Conservation (phyloP, 2,329 filamentous ascomycete genomes). For the Plectosphaerella cucumerina region DNA sequence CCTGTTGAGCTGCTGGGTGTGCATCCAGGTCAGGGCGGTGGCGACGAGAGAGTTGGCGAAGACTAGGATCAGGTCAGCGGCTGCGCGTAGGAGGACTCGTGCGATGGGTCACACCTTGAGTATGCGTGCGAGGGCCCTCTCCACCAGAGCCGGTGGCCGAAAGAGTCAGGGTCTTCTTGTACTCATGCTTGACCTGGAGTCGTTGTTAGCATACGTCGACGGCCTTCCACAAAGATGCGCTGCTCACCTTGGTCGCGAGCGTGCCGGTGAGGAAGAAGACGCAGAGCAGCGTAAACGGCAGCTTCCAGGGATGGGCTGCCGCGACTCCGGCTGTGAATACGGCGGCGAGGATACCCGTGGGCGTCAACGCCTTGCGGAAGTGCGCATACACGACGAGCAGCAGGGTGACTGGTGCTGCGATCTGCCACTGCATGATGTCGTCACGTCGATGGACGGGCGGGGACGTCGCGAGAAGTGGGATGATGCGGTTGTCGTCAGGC, state of each 20-base stretch:
- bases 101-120: slow-evolving; percentile 55
- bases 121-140: slow-evolving; percentile 76
- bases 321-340: slow-evolving; percentile 46
- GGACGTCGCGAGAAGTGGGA: too few species aligned
- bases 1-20: slow-evolving; percentile 53
- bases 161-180: slow-evolving; percentile 79
- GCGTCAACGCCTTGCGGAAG: slow-evolving; percentile 63
- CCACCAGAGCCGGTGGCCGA: slow-evolving; percentile 72
- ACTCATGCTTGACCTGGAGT: slow-evolving; percentile 74
- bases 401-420: slow-evolving; percentile 51
- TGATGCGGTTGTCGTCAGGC: too few species aligned
- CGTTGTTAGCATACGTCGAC: not conserved
- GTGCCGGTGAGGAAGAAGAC: slow-evolving; percentile 88
- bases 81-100: not conserved
- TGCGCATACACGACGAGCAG: slow-evolving; percentile 64
- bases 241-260: slow-evolving; percentile 69
- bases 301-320: slow-evolving; percentile 86
- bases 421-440: slow-evolving; percentile 1
- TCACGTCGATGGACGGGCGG: not conserved
- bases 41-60: slow-evolving; percentile 83
- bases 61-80: slow-evolving; percentile 37
- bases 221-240: not conserved
- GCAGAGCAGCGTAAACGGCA: slow-evolving; percentile 80
- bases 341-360: slow-evolving; percentile 20
- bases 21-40: slow-evolving; percentile 57